Base-by-base conservation (phyloP, 306 rosid genomes). In the Luffa aegyptiaca region DNA sequence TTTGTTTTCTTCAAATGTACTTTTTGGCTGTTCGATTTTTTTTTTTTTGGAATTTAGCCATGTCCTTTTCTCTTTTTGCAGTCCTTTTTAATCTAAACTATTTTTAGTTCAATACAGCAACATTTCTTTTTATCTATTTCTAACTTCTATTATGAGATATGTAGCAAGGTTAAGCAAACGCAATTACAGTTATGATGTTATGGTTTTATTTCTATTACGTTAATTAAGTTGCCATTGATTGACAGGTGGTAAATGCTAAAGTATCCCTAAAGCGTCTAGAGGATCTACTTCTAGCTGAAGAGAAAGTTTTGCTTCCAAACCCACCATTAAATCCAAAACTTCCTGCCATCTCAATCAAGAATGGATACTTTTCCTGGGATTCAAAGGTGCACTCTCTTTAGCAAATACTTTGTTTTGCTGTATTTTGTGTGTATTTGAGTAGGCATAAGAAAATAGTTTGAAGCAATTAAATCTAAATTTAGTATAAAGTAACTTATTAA, bases 311-410 rank as follows among this genome's bases (percentile, higher is more conserved):
- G 41, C 75, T 62, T 49, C 89, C 88, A 18, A 93, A 89, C 77
- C 93, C 85, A 10, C 91, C 96, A 58, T 82, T 89, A 82, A 84
- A 88, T 73, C 90, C 84, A 3, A 91, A 84, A 68, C 87, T 89
- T 71, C 93, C 96, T 18, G 97, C 93, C 85, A 89, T 93, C 61
- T 90, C 92, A 82, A 90, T 93, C 21, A 84, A 85, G 79, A 77
- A 93, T 79, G 98, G 98, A 5, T 71, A 77, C 83, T 93, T 90
- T 83, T 92, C 97, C 18, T 93, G 98, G 97, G 91, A 93, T 81
- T 48, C 85, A 49, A 85, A 89, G 97, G 97, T 93, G 79, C 55
- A 35, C 31, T 44, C 75, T 35, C 21, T 49, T 75, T 49, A 26
- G 12, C 8, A 33, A 10, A 37, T 35, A 8, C 21, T 80, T 46